Evolutionary conservation across 139 green algal species (phyloP), one percentile per base, ranked within the genome.

Genomic region (Chlamydomonas applanata): DNA sequence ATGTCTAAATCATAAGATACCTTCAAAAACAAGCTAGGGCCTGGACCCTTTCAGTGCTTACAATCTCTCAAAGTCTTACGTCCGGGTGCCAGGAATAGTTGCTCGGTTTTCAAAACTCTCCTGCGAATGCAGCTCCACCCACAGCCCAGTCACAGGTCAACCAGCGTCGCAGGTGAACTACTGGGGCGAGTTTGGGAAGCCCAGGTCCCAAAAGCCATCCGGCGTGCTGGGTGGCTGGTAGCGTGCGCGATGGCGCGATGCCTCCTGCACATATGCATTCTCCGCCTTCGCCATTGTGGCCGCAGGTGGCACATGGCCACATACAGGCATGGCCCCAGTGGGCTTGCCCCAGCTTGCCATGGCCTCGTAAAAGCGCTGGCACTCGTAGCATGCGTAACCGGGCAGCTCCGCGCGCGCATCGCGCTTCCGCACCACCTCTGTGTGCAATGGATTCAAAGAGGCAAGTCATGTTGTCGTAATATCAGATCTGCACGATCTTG

Each of bases 161-260:
- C n/a, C n/a, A n/a, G n/a, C n/a, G n/a, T n/a, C n/a, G n/a, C n/a
- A n/a, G n/a, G n/a, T n/a, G n/a, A n/a, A n/a, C n/a, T n/a, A n/a
- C n/a, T n/a, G n/a, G n/a, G 40, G 40, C 7, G 40, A 49, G 40
- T 49, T 49, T 49, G 40, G 40, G n/a, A 80, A 80, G 7, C 75
- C 75, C 16, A 80, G 65, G 67, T 80, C 33, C 75, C 75, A 80
- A 36, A 76, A 80, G 2, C 75, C 75, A 22, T 69, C 36, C 14
- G 68, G 75, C 32, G 75, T 80, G 9, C 34, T 44, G 0, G 67
- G 75, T 19, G 53, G 75, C 67, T 56, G 20, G n/a, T 29, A 76
- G 33, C 32, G 53, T 29, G 67, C 67, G 25, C 75, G 61, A 45
- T 80, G 75, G 24, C 75, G 69, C 2, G 56, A 68, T 13, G 25